Base-by-base conservation (phyloP, 306 rosid species). In the Cicer judaicum region DNA sequence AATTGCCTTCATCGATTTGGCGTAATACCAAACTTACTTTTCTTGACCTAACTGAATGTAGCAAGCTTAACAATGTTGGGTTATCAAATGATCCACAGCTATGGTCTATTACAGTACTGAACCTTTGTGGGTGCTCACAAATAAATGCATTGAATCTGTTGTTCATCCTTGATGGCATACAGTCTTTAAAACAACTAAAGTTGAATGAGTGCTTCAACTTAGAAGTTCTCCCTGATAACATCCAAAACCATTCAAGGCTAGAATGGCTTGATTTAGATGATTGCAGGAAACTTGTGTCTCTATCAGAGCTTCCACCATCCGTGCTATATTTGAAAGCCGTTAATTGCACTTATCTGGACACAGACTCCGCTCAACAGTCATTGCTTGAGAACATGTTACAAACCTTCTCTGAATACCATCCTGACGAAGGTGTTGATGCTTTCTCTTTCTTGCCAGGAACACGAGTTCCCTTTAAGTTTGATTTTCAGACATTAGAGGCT, bases 221-320 rank as follows among this genome's bases (percentile, higher is more conserved):
- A 73, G 36, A 44, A 59, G 8, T 14, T 5, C 47, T 76, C 40
- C 68, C 55, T n/a, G 6, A n/a, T 18, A 76, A 63, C 52, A 62
- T 62, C 34, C 12, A 24, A 21, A 55, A 15, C 19, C 53, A 52
- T 19, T 8, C 7, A 2, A 9, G 5, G 12, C 12, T 75, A 1
- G 1, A 8, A 6, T 0, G 7, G 18, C 52, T 75, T 39, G 7
- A 0, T 4, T 8, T 75, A 49, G 8, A 24, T 5, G 24, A 21
- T 18, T 70, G 75, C 19, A 18, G 19, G 13, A 21, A 42, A 8
- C 34, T 40, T 42, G 64, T 11, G 36, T 42, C 52, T 16, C 66
- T 74, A 4, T 12, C 62, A 5, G 57, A 67, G 18, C 43, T 67
- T 44, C 56, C 13, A 1, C 11, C 18, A 39, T 70, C 40, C 10